A percentile compares a stretch with the other conserved stretches of the same genome.
These are phyloP conservation scores for Suillus ampliporus DNA, from an alignment of 768 basidiomycete species.

Conservation along the genomic window DNA sequence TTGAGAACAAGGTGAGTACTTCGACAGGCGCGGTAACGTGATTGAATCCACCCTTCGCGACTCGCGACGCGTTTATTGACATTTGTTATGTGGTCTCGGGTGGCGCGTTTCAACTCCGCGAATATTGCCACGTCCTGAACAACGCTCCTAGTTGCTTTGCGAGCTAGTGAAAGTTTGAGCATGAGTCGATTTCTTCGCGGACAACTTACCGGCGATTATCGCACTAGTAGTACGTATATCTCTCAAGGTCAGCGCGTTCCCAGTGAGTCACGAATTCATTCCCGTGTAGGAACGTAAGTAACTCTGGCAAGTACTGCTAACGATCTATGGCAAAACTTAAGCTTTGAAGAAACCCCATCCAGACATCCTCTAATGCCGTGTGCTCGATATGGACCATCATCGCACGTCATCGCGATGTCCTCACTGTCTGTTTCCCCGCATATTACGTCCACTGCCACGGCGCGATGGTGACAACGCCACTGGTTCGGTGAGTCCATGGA, in stretches of 20 bases:
- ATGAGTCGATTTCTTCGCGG: neutral
- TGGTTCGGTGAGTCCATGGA: neutral
- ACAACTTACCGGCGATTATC: too few relatives aligned
- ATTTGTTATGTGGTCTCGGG: neutral
- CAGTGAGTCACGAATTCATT: neutral
- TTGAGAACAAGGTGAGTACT: neutral
- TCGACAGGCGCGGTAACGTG: constrained; percentile 4
- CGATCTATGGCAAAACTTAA: neutral
- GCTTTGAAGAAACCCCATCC: neutral
- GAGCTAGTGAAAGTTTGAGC: neutral
- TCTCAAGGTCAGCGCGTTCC: neutral
- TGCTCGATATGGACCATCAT: neutral
- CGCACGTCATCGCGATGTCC: neutral
- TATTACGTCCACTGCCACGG: neutral
- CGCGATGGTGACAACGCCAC: neutral
- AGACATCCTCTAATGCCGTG: neutral
- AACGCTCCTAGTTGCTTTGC: too few relatives aligned
- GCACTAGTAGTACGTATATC: neutral
- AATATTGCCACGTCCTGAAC: neutral
- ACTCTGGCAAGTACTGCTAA: neutral
- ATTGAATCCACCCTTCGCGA: constrained; percentile 1
- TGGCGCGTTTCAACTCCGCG: constrained; percentile 5
- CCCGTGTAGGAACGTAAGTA: neutral
- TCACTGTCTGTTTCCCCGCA: neutral
- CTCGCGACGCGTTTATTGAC: constrained; percentile 16